These are phyloP conservation scores for Echria macrotheca DNA, from an alignment of 495 filamentous ascomycete species.

Conservation along the genomic window DNA sequence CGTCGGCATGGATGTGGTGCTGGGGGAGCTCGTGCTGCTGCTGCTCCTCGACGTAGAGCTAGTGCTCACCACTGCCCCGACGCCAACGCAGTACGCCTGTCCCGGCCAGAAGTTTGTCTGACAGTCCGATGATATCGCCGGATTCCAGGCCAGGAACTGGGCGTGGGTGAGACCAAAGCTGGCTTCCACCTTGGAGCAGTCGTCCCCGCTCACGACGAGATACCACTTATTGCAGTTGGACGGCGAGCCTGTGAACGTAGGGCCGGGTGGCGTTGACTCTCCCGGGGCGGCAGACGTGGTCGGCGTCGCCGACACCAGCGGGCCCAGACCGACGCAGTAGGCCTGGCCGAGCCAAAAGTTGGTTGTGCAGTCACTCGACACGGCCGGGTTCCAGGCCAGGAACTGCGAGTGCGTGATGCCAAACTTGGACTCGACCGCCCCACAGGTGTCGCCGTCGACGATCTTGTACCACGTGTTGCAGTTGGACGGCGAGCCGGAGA, in stretches of 20 bases:
- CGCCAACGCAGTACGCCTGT: constrained; percentile 5
- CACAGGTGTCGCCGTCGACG: constrained; percentile 9
- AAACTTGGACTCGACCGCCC: background rate
- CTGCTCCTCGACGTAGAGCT: background rate
- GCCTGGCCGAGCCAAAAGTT: constrained; percentile 14
- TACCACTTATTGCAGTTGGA: constrained; percentile 21
- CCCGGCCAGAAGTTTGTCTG: constrained; percentile 8
- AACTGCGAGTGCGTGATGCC: constrained; percentile 17
- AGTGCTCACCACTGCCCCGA: background rate
- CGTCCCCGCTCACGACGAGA: constrained; percentile 9
- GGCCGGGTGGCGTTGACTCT: too few species aligned
- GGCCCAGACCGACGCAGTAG: constrained; percentile 3
- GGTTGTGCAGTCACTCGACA: constrained; percentile 10
- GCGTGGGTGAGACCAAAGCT: constrained; percentile 7
- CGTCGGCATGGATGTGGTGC: background rate
- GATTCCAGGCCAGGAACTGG: constrained; percentile 23
- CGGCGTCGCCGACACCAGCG: too few species aligned
- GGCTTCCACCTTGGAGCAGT: constrained; percentile 8
- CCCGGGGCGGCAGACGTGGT: too few species aligned
- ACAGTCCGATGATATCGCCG: constrained; percentile 15
- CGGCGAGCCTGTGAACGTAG: constrained; percentile 9
- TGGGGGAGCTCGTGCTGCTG: background rate
- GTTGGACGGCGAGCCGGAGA: background rate
- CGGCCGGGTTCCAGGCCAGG: constrained; percentile 20
- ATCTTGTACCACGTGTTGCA: constrained; percentile 14